phyloP scores from a whole-genome alignment of 768 basidiomycete species.

The Ephemerocybe angulata region DNA sequence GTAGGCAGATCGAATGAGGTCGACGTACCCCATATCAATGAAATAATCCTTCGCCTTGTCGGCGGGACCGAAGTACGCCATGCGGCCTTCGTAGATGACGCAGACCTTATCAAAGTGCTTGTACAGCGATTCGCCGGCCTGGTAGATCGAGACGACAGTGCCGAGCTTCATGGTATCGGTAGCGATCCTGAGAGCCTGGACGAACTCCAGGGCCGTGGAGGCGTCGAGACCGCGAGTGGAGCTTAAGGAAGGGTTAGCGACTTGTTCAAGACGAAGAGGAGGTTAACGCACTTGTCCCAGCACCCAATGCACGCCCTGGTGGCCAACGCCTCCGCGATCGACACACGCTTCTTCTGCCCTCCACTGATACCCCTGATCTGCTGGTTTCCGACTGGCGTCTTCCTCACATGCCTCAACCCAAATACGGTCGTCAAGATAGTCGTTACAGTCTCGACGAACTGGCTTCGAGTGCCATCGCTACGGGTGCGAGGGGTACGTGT shows the following conservation, averaged over 20 bases:
- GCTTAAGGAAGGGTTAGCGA: conserved; percentile 31
- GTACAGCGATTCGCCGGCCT: conserved; percentile 70
- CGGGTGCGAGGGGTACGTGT: conserved; percentile 64
- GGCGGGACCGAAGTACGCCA: conserved; percentile 73
- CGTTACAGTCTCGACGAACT: conserved; percentile 40
- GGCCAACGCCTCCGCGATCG: conserved; percentile 64
- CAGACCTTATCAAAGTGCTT: conserved; percentile 76
- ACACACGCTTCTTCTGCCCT: conserved; percentile 79
- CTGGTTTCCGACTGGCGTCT: conserved; percentile 77
- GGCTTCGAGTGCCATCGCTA: conserved; percentile 38
- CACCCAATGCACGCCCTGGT: conserved; percentile 52
- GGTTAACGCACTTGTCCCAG: conserved; percentile 59
- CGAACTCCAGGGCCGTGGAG: conserved; percentile 71
- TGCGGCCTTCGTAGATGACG: conserved; percentile 68
- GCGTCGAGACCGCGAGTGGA: conserved; percentile 64
- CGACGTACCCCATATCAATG: conserved; percentile 50
- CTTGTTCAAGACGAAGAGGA: not conserved
- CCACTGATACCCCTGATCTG: conserved; percentile 72
- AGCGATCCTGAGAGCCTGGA: conserved; percentile 57
- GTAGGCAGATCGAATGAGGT: too few species aligned
- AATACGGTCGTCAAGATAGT: conserved; percentile 65
- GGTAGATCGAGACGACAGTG: conserved; percentile 82
- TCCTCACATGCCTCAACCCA: conserved; percentile 67
- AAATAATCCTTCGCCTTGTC: conserved; percentile 67
- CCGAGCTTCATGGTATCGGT: conserved; percentile 54